Base-by-base conservation (phyloP, 768 basidiomycete genomes). In the Dioszegia aurantiaca region DNA sequence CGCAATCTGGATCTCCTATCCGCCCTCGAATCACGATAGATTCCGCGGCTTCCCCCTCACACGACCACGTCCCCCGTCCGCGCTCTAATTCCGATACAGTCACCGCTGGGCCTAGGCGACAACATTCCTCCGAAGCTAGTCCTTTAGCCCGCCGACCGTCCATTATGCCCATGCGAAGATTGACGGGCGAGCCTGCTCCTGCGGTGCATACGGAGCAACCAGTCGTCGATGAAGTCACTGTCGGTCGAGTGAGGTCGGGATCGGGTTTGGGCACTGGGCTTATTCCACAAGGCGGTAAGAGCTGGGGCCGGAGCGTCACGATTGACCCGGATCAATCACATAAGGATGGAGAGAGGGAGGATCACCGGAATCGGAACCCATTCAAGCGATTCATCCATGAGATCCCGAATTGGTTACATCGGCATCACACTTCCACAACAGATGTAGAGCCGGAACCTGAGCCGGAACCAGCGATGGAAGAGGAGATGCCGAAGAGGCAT, bases 391-490 rank as follows among this genome's bases (percentile, higher is more conserved):
- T 72, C 48, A 26, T 76, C 21, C 59, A 56, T 27, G 65, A 70
- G 39, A 44, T 76, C 6, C 72, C 72, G 4, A 51, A 64, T 28
- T 59, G 64, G 59, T 55, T 73, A 40, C 70, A 68, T 60, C 47
- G 59, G 10, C 42, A 51, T 21, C 40, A 56, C 8, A 36, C 52
- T 1, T 21, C 39, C 1, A 19, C 26, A 2, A 16, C 24, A 11
- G 5, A 8, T 2, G 2, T 33, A 21, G 49, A 54, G 27, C 16
- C 33, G 11, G 57, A 42, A 3, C 5, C 21, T 8, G 26, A 49
- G 17, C 57, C 16, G n/a, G 8, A 26, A 30, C 27, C 31, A 19
- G 28, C n/a, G 40, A 27, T 11, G 12, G 36, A 21, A 19, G 24
- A 19, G 58, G 41, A 56, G 21, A 26, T 14, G 43, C 43, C 24